phyloP scores from a whole-genome alignment of 2,329 filamentous ascomycete genomes.

The Teratosphaeria pseudoeucalypti region DNA sequence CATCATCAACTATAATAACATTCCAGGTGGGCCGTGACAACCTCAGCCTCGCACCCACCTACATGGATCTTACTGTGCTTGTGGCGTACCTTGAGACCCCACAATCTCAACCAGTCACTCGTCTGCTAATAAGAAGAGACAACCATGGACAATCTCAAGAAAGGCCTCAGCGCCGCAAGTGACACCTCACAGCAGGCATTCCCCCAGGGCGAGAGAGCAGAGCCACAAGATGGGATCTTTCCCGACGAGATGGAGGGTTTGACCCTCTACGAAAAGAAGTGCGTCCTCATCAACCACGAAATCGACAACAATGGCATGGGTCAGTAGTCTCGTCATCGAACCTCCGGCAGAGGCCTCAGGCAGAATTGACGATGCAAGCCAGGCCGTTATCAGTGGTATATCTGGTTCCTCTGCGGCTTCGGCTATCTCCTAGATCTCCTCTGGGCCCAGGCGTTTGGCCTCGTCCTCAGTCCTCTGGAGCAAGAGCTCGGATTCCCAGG shows the following conservation, averaged over 20 bases:
- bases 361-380: neutral
- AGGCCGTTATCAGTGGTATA: constrained; percentile 38
- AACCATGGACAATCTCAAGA: neutral
- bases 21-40: neutral
- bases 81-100: neutral
- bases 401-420: constrained; percentile 44
- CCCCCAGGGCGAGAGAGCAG: neutral
- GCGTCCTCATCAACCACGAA: constrained; percentile 36
- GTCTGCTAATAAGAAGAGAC: neutral
- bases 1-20: neutral
- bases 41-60: neutral
- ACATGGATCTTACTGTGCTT: neutral
- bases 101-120: neutral
- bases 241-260: constrained; percentile 18
- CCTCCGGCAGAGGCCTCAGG: neutral
- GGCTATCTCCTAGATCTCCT: constrained; percentile 47
- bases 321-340: neutral
- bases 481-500: constrained; percentile 45
- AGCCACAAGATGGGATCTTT: neutral
- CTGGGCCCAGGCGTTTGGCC: constrained; percentile 49
- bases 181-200: neutral
- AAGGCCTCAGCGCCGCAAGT: neutral
- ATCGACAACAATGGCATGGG: constrained; percentile 46
- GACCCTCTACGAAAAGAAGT: constrained; percentile 35
- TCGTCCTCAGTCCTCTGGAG: constrained; percentile 44